Evolutionary conservation across 331 rosid species (phyloP).

Genomic region (Quercus lobata): DNA sequence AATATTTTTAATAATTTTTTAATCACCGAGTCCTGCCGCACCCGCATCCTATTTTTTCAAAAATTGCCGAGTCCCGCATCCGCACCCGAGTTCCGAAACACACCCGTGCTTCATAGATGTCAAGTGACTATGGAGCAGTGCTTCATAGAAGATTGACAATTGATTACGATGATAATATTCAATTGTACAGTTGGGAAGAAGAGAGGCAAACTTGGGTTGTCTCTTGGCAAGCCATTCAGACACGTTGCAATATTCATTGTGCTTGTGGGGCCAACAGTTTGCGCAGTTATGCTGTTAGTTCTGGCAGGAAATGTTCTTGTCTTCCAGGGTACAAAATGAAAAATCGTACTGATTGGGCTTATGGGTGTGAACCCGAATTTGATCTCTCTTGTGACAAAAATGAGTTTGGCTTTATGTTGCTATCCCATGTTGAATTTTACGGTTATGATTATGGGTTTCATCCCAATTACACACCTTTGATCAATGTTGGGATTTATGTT

Average conservation of each 20-base stretch:
- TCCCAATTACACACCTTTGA: constrained; percentile 18
- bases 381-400: constrained; percentile 18
- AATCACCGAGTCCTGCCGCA: no score
- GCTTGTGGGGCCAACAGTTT: constrained; percentile 49
- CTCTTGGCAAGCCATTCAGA: constrained; percentile 43
- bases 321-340: constrained; percentile 39
- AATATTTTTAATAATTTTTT: no score
- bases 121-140: no score
- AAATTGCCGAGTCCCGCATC: no score
- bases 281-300: constrained; percentile 23
- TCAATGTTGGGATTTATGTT: constrained; percentile 32
- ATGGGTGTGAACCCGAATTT: constrained; percentile 47
- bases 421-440: constrained; percentile 30
- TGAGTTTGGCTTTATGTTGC: constrained; percentile 7
- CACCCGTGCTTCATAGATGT: no score
- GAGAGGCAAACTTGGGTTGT: constrained; percentile 30
- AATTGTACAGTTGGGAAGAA: constrained; percentile 3
- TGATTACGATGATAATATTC: constrained; percentile 8
- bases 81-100: no score
- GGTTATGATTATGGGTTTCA: constrained; percentile 36
- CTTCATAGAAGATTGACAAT: constrained; percentile 1
- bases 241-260: constrained; percentile 44
- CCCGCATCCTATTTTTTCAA: no score
- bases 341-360: constrained; percentile 29
- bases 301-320: constrained; percentile 38